A percentile compares a stretch with the other conserved stretches of the same genome.
phyloP scores from a whole-genome alignment of 2,329 filamentous ascomycete genomes.

The Fusarium abutilonis region DNA sequence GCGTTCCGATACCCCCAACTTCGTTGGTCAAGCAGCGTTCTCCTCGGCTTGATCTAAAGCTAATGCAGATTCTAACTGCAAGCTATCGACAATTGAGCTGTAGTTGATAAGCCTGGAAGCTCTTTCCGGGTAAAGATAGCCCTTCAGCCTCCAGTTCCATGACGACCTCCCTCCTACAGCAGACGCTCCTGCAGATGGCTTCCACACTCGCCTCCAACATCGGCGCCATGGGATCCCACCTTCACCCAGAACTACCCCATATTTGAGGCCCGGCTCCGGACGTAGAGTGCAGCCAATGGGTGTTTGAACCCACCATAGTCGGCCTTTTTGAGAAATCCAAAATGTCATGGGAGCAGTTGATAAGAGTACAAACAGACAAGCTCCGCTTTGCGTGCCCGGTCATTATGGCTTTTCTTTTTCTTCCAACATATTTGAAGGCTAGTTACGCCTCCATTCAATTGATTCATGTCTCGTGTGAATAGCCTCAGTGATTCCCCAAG shows the following conservation, averaged over 20 bases:
- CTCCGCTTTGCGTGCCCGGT: constrained; percentile 22
- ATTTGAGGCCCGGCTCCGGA: constrained; percentile 43
- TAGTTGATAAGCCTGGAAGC: constrained; percentile 5
- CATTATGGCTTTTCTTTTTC: constrained; percentile 3
- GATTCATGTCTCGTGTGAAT: constrained; percentile 30
- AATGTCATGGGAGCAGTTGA: constrained; percentile 32
- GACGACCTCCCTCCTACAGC: constrained; percentile 6
- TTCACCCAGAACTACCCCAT: constrained; percentile 25
- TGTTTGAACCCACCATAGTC: constrained; percentile 15
- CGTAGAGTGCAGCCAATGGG: constrained; percentile 27
- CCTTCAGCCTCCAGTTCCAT: constrained; percentile 11
- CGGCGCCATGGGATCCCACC: constrained; percentile 30
- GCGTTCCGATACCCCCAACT: constrained; percentile 15
- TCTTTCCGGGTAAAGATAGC: constrained; percentile 21
- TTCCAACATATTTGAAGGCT: constrained; percentile 9
- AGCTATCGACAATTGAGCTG: constrained; percentile 25
- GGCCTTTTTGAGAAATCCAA: constrained; percentile 14
- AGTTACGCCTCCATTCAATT: constrained; percentile 3
- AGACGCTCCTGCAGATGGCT: constrained; percentile 20
- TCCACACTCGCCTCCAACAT: constrained; percentile 27
- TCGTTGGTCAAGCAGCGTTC: constrained; percentile 23
- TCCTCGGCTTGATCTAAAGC: constrained; percentile 14
- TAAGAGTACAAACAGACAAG: constrained; percentile 15
- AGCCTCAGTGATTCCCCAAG: constrained; percentile 16
- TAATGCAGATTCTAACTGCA: constrained; percentile 22